Evolutionary conservation across 805 yeast genomes (phyloP), one percentile per base, ranked within the genome.

Genomic region (Schwanniomyces vanrijiae): DNA sequence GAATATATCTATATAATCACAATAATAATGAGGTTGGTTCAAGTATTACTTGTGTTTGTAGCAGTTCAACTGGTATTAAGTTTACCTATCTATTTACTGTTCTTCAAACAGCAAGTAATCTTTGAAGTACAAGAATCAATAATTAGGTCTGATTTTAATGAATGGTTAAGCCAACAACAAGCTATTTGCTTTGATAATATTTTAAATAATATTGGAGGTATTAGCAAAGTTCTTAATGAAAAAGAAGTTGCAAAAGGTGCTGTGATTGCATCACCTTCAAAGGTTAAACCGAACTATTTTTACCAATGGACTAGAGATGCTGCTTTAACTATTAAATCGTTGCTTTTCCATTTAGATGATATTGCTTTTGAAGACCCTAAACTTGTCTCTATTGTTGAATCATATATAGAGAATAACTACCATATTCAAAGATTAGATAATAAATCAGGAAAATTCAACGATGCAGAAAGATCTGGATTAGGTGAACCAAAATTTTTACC

Each of bases 221-320:
- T 67, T 29, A 62, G 63, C 47, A 71, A 75, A 4, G 59, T 49
- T 16, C 56, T 64, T 21, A 55, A 51, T 20, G 49, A 53, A 10
- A 48, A 45, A 6, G 64, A 41, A 65, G 82, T 84, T 1, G 70
- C 80, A 0, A 56, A 64, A 5, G 97, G 97, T 25, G 88, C 81
- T 2, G 86, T 90, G 4, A 76, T 91, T 53, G 98, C 98, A 1
- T 83, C 94, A 6, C 96, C 96, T 6, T 89, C 96, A 1, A 78
- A 64, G 44, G 5, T 44, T 0, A 53, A 73, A 20, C 98, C 98
- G 0, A 78, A 92, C 65, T 92, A 92, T 65, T 90, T 81, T 58
- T 92, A 78, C 59, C 96, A 88, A 60, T 92, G 98, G 98, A 77
- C 82, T 4, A 77, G 98, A 60, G 98, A 92, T 63, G 82, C 90